Percentiles rank a stretch among this genome's conserved stretches.
phyloP scores from a whole-genome alignment of 2,329 filamentous ascomycete species.

The Beauveria australis region DNA sequence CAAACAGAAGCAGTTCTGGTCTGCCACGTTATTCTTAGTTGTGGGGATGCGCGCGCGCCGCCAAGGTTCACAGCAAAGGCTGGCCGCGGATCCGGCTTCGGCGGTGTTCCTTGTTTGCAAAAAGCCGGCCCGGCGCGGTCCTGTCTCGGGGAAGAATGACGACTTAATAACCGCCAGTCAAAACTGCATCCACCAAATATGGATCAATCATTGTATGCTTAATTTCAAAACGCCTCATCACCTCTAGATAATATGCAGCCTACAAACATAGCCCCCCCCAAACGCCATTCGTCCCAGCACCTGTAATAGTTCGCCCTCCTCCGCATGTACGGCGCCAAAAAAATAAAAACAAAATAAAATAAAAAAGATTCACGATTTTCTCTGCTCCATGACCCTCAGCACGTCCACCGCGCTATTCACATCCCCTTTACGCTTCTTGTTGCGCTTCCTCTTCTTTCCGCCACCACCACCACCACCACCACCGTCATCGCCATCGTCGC shows the following conservation, averaged over 20 bases:
- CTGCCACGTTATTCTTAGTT: neutral
- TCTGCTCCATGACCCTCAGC: slow-evolving; percentile 64
- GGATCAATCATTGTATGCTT: too few relatives aligned
- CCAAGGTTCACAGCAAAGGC: neutral
- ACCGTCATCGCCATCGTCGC: slow-evolving; percentile 36
- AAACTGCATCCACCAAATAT: too few relatives aligned
- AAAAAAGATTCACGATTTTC: slow-evolving; percentile 27
- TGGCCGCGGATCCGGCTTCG: slow-evolving; percentile 2
- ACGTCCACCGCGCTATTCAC: slow-evolving; percentile 74
- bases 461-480: slow-evolving; percentile 33
- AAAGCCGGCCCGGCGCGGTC: neutral
- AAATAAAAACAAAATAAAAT: too few relatives aligned
- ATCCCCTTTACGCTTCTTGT: slow-evolving; percentile 71
- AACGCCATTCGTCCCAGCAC: neutral
- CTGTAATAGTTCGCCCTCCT: neutral
- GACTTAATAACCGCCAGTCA: too few relatives aligned
- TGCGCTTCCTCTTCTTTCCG: slow-evolving; percentile 58
- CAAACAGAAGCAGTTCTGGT: neutral
- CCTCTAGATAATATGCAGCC: neutral
- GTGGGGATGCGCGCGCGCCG: neutral
- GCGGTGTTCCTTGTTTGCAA: neutral
- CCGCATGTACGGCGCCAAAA: neutral
- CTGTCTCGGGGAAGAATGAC: too few relatives aligned
- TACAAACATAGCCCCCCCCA: neutral
- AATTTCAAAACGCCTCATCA: neutral